Evolutionary conservation across 495 filamentous ascomycete genomes (phyloP), one percentile per base, ranked within the genome.

Genomic region (Penicillium ochrochloron): DNA sequence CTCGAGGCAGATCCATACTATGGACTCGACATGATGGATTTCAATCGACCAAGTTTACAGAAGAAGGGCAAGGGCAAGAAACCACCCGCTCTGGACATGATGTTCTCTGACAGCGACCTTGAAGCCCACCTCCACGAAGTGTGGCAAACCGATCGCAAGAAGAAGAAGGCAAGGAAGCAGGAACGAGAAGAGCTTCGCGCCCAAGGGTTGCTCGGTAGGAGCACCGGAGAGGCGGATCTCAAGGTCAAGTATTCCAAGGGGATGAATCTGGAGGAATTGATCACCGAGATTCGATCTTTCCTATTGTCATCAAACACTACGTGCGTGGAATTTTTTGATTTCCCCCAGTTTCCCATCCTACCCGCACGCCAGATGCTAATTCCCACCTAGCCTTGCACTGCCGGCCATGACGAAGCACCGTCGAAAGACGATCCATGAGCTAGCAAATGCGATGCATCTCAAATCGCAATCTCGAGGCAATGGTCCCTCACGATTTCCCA

Each of bases 401-500:
- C 93, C 95, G 6, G 92, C 94, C 3, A 94, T 99, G 86, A 86
- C 89, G 31, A 93, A 91, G 65, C 74, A 83, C 3, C 83, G 86
- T 35, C 91, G 95, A 59, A 93, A 90, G 70, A 73, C 84, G 12
- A 82, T 97, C 14, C 95, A 99, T 71, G 82, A 90, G 35, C 67
- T 96, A 35, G 92, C 91, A 5, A 82, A 82, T 66, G 77, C 80
- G 17, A 83, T 97, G 66, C 83, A 84, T 14, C 77, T 98, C 59
- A 96, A 91, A 64, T 96, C 93, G 3, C 90, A 94, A 68, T 97
- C 94, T 1, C 80, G 82, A 12, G 95, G 95, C n/a, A 80, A 80
- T 21, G 93, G 89, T 10, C 80, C 79, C n/a, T 80, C 82, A 58
- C 88, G 95, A 31, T 93, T 90, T 64, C 89, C 94, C 3, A 82